phyloP scores from a whole-genome alignment of 495 filamentous ascomycete genomes.

The Pyrenula aspistea region DNA sequence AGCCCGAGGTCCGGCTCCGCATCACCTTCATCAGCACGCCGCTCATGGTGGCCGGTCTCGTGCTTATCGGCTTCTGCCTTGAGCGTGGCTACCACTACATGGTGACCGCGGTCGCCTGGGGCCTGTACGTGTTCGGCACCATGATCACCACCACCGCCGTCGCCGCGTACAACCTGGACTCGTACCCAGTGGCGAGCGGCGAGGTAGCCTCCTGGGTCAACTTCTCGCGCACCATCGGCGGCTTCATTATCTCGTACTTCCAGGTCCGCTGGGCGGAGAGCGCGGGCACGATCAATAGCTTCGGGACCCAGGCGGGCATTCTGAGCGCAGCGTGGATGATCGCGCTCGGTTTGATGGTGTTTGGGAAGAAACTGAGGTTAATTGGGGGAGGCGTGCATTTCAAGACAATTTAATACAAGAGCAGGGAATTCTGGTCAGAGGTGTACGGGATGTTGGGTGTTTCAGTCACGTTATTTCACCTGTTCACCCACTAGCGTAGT shows the following conservation, averaged over 20 bases:
- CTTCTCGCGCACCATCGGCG: slow-evolving; percentile 29
- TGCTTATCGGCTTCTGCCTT: slow-evolving; percentile 44
- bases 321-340: slow-evolving; percentile 26
- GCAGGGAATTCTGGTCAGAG: no score
- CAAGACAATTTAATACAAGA: neutral
- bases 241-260: slow-evolving; percentile 40
- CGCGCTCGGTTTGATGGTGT: slow-evolving; percentile 27
- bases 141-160: slow-evolving; percentile 54
- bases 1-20: slow-evolving; percentile 46
- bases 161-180: slow-evolving; percentile 47
- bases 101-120: slow-evolving; percentile 41
- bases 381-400: neutral
- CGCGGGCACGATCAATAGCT: slow-evolving; percentile 21
- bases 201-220: slow-evolving; percentile 45
- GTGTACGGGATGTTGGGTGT: no score
- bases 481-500: no score
- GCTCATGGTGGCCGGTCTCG: slow-evolving; percentile 35
- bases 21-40: slow-evolving; percentile 36
- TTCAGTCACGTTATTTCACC: no score
- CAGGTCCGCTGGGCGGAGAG: slow-evolving; percentile 26
- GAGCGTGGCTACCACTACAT: slow-evolving; percentile 43
- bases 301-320: slow-evolving; percentile 39
- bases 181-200: slow-evolving; percentile 42
- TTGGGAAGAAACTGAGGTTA: slow-evolving; percentile 28
- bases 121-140: slow-evolving; percentile 43